Evolutionary conservation across 1,284 basidiomycete species (phyloP).

Genomic region (Phylloporus gajari): DNA sequence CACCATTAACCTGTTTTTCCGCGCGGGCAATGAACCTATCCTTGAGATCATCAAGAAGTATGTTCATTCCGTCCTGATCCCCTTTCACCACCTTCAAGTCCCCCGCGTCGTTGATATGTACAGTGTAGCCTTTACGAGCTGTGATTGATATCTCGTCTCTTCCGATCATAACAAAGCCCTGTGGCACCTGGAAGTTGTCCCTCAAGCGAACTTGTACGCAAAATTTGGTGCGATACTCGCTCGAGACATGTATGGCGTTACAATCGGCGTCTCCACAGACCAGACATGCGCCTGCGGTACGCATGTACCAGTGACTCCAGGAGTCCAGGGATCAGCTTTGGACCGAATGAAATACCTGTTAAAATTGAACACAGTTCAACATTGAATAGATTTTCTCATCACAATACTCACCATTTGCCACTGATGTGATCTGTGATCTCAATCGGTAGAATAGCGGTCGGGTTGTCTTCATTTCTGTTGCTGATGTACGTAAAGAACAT

Average conservation of each 20-base stretch:
- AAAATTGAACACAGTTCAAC: too few relatives aligned
- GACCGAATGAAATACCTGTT: slow-evolving; percentile 1
- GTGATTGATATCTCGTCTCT: slow-evolving; percentile 1
- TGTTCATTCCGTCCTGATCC: too few relatives aligned
- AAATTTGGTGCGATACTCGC: slow-evolving; percentile 2
- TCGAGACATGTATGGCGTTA: slow-evolving; percentile 1
- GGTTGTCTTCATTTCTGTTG: too few relatives aligned
- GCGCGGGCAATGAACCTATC: neutral
- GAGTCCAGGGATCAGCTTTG: slow-evolving; percentile 1
- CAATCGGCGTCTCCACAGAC: neutral
- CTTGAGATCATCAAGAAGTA: slow-evolving; percentile 6
- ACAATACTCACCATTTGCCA: slow-evolving; percentile 10
- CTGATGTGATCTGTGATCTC: slow-evolving; percentile 13
- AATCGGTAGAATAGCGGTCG: neutral
- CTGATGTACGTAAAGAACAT: too few relatives aligned
- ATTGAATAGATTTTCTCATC: neutral
- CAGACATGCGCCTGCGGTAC: neutral
- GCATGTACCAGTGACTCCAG: slow-evolving; percentile 8
- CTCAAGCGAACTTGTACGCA: neutral
- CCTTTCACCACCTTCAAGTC: neutral
- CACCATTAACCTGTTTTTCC: neutral
- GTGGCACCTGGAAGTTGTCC: too few relatives aligned
- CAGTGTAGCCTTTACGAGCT: neutral
- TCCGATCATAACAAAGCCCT: slow-evolving; percentile 1
- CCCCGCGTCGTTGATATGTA: neutral